Conservation (phyloP, 768 basidiomycete genomes). For the Amanita fuliginea region DNA sequence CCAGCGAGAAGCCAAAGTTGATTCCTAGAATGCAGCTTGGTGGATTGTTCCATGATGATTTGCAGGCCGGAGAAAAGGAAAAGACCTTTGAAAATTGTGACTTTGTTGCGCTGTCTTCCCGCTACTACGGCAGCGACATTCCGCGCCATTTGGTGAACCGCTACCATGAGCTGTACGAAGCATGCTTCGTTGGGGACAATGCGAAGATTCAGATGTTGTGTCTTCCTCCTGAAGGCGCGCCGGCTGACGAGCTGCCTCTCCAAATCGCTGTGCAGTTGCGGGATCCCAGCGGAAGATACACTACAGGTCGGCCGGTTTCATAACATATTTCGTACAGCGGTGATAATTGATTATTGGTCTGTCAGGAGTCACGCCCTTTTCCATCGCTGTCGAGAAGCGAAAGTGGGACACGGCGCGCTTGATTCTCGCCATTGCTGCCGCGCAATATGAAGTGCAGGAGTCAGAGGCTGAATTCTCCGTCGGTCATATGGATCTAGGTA, state of each 20-base stretch:
- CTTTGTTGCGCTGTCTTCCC: background rate
- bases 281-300: slow-evolving; percentile 7
- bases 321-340: background rate
- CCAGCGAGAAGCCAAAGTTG: background rate
- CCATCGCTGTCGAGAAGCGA: slow-evolving; percentile 34
- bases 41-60: background rate
- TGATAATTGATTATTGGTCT: background rate
- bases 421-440: slow-evolving; percentile 42
- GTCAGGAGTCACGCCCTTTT: slow-evolving; percentile 40
- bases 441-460: slow-evolving; percentile 32
- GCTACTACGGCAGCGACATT: background rate
- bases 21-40: background rate
- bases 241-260: slow-evolving; percentile 19
- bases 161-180: slow-evolving; percentile 3
- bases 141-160: background rate
- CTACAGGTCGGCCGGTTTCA: slow-evolving; percentile 13
- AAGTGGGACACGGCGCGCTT: slow-evolving; percentile 50
- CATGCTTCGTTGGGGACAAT: slow-evolving; percentile 11
- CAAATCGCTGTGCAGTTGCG: slow-evolving; percentile 31
- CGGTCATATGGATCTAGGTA: slow-evolving; percentile 4
- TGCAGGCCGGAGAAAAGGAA: background rate
- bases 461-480: background rate
- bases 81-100: background rate
- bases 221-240: slow-evolving; percentile 26
- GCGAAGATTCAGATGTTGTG: slow-evolving; percentile 41